These are phyloP conservation scores for Fraxinus angustifolia DNA, from an alignment of 305 asterid species.

Conservation along the genomic window DNA sequence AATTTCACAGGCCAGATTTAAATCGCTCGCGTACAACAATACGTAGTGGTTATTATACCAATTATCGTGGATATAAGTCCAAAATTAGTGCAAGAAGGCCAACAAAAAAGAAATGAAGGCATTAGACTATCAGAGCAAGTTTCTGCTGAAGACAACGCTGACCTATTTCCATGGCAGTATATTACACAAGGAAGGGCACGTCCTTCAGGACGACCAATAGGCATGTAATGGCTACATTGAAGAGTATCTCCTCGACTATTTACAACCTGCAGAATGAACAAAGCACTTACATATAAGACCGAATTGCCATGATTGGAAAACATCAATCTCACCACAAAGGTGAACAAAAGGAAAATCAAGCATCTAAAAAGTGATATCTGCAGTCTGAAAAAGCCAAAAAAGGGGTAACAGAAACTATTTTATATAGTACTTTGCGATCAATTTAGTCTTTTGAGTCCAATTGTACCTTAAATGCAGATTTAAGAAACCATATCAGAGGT, in stretches of 20 bases:
- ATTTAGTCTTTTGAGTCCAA: not conserved
- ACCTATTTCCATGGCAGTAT: constrained; percentile 97
- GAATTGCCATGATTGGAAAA: not conserved
- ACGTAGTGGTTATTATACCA: not conserved
- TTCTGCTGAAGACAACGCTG: constrained; percentile 22
- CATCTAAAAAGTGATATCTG: not conserved
- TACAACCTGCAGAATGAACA: constrained; percentile 49
- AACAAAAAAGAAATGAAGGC: constrained; percentile 11
- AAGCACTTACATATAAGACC: not conserved
- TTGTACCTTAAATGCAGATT: not conserved
- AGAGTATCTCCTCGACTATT: constrained; percentile 77
- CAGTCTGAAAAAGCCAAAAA: not conserved
- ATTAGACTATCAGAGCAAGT: constrained; percentile 6
- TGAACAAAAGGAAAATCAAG: not conserved
- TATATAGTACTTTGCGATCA: not conserved
- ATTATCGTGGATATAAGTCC: not conserved
- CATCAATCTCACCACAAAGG: not conserved
- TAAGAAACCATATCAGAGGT: not conserved
- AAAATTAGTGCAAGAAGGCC: constrained; percentile 4
- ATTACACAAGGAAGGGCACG: constrained; percentile 69
- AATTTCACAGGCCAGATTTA: not conserved
- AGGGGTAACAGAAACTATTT: not conserved
- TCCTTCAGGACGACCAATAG: constrained; percentile 62
- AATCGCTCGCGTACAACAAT: constrained; percentile 7
- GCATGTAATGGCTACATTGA: constrained; percentile 90